Conservation (phyloP, 2,329 filamentous ascomycete genomes). For the Monosporascus sp. region DNA sequence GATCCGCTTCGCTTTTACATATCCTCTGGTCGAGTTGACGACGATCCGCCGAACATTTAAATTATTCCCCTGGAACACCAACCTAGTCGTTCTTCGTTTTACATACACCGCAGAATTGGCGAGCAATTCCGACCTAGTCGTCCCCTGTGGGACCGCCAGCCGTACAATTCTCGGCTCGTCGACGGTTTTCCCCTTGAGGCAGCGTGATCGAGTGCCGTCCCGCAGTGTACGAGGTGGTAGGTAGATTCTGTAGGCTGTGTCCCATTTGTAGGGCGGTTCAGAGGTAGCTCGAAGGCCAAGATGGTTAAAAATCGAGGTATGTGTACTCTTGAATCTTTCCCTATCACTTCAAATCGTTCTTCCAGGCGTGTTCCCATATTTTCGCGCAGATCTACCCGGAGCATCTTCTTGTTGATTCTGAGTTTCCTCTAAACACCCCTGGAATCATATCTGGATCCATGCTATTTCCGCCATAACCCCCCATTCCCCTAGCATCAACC, state of each 20-base stretch:
- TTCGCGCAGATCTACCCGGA: background rate
- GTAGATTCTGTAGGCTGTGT: background rate
- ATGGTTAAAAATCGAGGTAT: background rate
- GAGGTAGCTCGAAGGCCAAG: background rate
- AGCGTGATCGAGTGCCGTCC: background rate
- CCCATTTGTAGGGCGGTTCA: background rate
- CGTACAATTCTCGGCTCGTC: background rate
- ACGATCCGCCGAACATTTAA: background rate
- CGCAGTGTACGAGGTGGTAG: background rate
- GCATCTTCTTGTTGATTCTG: background rate
- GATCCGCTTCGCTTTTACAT: background rate
- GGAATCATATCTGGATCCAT: background rate
- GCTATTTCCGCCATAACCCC: background rate
- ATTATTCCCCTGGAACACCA: background rate
- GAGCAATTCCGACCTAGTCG: background rate
- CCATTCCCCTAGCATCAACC: background rate
- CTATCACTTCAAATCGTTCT: background rate
- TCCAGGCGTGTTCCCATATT: background rate
- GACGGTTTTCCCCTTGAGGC: too few relatives aligned
- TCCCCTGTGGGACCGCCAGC: background rate
- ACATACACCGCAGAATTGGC: background rate
- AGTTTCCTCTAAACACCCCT: background rate
- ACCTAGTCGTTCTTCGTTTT: background rate
- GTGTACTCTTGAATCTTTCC: background rate
- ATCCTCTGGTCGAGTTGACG: background rate